A percentile compares a stretch with the other conserved stretches of the same genome.
phyloP scores from a whole-genome alignment of 78 protist genomes.

The Dictyostelium firmibasis region DNA sequence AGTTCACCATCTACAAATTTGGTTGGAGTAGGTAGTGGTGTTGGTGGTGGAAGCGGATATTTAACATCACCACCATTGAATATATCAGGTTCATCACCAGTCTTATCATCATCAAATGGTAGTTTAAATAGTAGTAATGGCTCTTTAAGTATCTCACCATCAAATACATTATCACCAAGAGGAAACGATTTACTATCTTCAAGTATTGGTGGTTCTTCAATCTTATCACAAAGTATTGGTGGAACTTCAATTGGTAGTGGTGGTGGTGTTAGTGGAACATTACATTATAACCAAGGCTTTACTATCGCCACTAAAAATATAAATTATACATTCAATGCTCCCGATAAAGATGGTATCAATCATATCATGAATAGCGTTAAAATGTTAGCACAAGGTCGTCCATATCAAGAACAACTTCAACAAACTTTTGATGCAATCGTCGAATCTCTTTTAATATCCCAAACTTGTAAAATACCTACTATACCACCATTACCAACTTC shows the following conservation, averaged over 20 bases:
- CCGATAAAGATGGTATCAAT: slow-evolving; percentile 14
- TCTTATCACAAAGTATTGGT: not conserved
- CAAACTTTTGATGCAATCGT: slow-evolving; percentile 24
- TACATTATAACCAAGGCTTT: slow-evolving; percentile 42
- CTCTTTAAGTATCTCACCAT: not conserved
- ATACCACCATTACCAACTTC: slow-evolving; percentile 55
- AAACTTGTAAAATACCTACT: slow-evolving; percentile 28
- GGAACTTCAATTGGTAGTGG: not conserved
- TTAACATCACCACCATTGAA: not conserved
- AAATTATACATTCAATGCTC: slow-evolving; percentile 41
- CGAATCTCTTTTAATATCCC: slow-evolving; percentile 11
- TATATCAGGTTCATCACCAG: not conserved
- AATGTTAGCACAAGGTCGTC: slow-evolving; percentile 16
- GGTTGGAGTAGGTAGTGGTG: not conserved
- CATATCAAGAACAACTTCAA: slow-evolving; percentile 5
- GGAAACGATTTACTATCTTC: not conserved
- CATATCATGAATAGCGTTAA: slow-evolving; percentile 15
- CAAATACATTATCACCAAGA: slow-evolving; percentile 6
- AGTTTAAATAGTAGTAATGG: not conserved
- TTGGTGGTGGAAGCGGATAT: not conserved
- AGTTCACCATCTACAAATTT: not conserved
- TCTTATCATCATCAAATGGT: not conserved
- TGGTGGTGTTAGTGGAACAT: not conserved
- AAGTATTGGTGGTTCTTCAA: not conserved
- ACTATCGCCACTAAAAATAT: not conserved